Base-by-base conservation (phyloP, 352 stramenopile species). In the Pythium biforme region DNA sequence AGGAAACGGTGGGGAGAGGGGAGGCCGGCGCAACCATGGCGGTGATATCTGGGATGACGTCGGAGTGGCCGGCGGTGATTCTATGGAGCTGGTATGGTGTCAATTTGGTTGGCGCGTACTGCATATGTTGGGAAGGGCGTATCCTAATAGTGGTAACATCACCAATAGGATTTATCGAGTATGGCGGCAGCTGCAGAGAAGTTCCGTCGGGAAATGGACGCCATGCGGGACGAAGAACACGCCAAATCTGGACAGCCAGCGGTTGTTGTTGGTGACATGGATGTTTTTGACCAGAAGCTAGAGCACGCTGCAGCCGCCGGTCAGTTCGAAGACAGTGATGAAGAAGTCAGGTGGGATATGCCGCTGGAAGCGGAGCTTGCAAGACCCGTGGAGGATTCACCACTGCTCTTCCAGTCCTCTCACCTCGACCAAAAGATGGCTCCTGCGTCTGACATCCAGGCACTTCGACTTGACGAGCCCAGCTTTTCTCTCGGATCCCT, bases 191-290 rank as follows among this genome's bases (percentile, higher is more conserved):
- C 84, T 40, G 83, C 86, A 0, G 86, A 94, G 67, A 83, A 85
- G 40, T 95, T 95, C 66, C 84, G 86, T 62, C 76, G 61, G 66
- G 86, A 95, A 72, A 94, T 95, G 86, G 80, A 95, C 61, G 81
- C 81, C 1, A 88, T 92, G 79, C 75, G 81, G 3, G 66, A 64
- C 20, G 29, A 66, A 27, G 74, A 88, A n/a, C 70, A 45, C 8
- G 48, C 20, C 10, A 63, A 77, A 29, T 68, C 68, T 31, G 62
- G 67, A 1, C 70, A 74, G 29, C 41, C 20, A 0, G 29, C 31
- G 4, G n/a, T 39, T 23, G 55, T 39, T 23, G 55, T 61, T 12
- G 31, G 40, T 20, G 71, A 92, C 43, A 69, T 92, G 75, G 83
- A 92, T 62, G 75, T 73, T 4, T 91, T 92, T 50, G 83, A 92